phyloP scores from a whole-genome alignment of 495 filamentous ascomycete species.

The Entonaema liquescens region DNA sequence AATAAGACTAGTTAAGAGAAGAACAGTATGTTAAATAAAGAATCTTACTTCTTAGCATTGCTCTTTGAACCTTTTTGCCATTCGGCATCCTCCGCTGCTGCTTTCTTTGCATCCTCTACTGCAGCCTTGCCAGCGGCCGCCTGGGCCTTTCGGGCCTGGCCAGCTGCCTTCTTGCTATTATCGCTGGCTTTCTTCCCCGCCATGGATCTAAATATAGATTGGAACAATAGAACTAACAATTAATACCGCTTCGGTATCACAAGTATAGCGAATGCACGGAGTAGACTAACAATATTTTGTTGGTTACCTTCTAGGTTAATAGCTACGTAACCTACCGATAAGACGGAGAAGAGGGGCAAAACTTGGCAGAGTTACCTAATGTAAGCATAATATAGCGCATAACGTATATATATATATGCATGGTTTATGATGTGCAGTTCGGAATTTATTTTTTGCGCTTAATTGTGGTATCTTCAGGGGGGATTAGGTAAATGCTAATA shows the following conservation, averaged over 20 bases:
- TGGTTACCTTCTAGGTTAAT: background rate
- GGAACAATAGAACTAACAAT: background rate
- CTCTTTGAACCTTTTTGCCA: slow-evolving; percentile 89
- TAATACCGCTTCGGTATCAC: background rate
- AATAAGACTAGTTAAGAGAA: no score
- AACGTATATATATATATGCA: background rate
- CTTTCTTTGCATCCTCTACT: slow-evolving; percentile 70
- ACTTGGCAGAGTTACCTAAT: no score
- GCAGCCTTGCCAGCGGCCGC: slow-evolving; percentile 80
- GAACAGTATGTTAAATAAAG: slow-evolving; percentile 12
- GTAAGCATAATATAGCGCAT: background rate
- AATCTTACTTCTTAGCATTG: slow-evolving; percentile 80
- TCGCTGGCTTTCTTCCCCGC: slow-evolving; percentile 74
- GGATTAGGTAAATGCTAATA: no score
- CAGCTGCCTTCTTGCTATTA: slow-evolving; percentile 87
- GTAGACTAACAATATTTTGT: background rate
- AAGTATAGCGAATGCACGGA: background rate
- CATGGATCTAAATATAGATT: slow-evolving; percentile 48
- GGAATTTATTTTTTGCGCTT: no score
- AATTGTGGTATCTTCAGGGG: no score
- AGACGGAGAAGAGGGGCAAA: slow-evolving; percentile 5
- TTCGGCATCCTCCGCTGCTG: slow-evolving; percentile 73
- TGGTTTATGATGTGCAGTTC: no score
- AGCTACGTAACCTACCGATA: background rate
- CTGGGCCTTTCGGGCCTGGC: slow-evolving; percentile 94